These are phyloP conservation scores for Dispira simplex DNA, from an alignment of 192 early-diverging fungal species.

Conservation along the genomic window DNA sequence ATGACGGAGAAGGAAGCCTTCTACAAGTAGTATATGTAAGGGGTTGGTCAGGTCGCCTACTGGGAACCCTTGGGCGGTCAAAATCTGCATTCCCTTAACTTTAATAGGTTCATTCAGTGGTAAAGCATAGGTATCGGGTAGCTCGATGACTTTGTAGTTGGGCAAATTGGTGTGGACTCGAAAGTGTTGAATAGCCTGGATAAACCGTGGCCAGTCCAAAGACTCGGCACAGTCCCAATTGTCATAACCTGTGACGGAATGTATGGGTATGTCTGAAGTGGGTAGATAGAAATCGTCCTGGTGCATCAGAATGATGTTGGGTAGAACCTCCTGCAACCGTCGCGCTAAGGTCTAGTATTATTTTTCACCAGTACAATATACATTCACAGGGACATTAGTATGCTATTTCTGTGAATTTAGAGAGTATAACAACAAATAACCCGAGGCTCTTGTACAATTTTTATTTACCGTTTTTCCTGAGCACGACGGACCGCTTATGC, in stretches of 20 bases:
- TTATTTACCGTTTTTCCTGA: conserved; percentile 50
- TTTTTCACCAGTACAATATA: neutral
- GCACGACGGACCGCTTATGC: conserved; percentile 37
- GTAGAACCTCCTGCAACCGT: conserved; percentile 35
- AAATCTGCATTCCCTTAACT: neutral
- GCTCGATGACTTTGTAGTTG: neutral
- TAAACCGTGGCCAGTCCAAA: conserved; percentile 31
- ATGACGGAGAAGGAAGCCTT: conserved; percentile 71
- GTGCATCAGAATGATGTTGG: conserved; percentile 40
- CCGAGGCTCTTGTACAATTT: neutral
- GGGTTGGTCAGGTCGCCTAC: too few species aligned
- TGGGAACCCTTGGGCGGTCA: neutral
- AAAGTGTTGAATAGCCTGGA: neutral
- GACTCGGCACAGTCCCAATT: conserved; percentile 74
- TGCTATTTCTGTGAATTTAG: neutral
- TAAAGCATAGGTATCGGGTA: neutral
- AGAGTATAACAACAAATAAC: neutral
- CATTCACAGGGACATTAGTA: neutral
- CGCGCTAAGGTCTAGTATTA: conserved; percentile 32
- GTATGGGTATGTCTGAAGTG: conserved; percentile 44
- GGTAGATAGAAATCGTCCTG: conserved; percentile 68
- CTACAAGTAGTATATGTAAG: conserved; percentile 32
- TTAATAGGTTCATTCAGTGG: neutral
- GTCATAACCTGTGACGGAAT: conserved; percentile 30
- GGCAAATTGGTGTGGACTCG: neutral